A percentile compares a stretch with the other conserved stretches of the same genome.
phyloP scores from a whole-genome alignment of 768 basidiomycete species.

The Amanita thiersii region DNA sequence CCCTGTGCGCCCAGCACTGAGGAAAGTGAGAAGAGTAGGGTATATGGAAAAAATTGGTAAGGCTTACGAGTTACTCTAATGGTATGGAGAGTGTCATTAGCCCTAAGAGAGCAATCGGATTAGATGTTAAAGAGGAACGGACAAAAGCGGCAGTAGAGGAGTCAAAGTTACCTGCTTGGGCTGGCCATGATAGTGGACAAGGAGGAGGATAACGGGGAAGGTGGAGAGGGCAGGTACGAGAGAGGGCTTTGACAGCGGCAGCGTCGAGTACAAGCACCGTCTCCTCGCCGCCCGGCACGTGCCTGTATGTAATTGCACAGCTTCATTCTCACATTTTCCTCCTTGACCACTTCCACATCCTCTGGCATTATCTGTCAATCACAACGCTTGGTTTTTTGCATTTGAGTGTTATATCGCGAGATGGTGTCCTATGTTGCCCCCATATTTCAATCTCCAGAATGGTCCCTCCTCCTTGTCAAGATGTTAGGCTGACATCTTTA shows the following conservation, averaged over 20 bases:
- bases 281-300: background rate
- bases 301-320: too few relatives aligned
- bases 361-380: background rate
- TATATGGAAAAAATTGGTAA: conserved; percentile 3
- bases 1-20: conserved; percentile 71
- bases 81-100: conserved; percentile 38
- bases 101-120: conserved; percentile 20
- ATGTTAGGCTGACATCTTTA: too few relatives aligned
- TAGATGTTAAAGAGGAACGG: conserved; percentile 6
- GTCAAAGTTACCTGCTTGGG: conserved; percentile 23
- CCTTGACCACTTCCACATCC: too few relatives aligned
- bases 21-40: conserved; percentile 4
- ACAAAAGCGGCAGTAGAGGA: background rate
- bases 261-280: too few relatives aligned
- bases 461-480: too few relatives aligned
- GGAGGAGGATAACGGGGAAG: background rate
- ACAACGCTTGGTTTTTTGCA: conserved; percentile 1
- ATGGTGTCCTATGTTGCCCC: background rate
- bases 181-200: conserved; percentile 18
- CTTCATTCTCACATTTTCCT: too few relatives aligned
- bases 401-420: too few relatives aligned
- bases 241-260: too few relatives aligned
- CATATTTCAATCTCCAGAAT: background rate
- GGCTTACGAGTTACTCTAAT: conserved; percentile 44
- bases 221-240: background rate